phyloP scores from a whole-genome alignment of 805 yeast genomes.

The Cyberlindnera lachancei region DNA sequence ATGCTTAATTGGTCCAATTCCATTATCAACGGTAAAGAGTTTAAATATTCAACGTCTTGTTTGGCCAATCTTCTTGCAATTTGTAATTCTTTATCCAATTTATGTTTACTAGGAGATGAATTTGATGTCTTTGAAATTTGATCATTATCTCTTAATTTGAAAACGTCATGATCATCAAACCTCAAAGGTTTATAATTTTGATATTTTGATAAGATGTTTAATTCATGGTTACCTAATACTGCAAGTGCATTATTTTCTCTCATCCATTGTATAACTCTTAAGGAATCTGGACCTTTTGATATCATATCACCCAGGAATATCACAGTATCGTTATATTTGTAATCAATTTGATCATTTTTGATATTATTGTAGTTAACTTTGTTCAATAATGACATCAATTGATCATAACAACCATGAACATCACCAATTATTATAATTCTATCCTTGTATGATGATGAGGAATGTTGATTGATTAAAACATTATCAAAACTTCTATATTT shows the following conservation, averaged over 20 bases:
- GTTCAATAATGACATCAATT: constrained; percentile 44
- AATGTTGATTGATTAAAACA: not conserved
- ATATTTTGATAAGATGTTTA: constrained; percentile 59
- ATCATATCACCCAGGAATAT: constrained; percentile 79
- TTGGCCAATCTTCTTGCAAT: constrained; percentile 34
- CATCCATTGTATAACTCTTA: constrained; percentile 60
- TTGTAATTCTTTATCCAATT: constrained; percentile 12
- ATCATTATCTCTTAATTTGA: too few species aligned
- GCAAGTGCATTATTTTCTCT: constrained; percentile 56
- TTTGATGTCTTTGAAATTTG: too few species aligned
- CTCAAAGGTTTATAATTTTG: constrained; percentile 31
- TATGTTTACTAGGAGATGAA: constrained; percentile 22
- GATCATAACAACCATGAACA: constrained; percentile 70
- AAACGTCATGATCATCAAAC: constrained; percentile 13
- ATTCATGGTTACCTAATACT: constrained; percentile 86
- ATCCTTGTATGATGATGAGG: too few species aligned
- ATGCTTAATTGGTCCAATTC: constrained; percentile 50
- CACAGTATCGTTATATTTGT: constrained; percentile 55
- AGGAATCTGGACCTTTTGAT: constrained; percentile 75
- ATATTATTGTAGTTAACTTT: constrained; percentile 38
- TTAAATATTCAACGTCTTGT: constrained; percentile 52
- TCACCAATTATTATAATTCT: constrained; percentile 76
- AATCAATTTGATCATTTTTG: too few species aligned
- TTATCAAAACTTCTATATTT: too few species aligned
- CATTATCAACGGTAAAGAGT: constrained; percentile 57